Percentiles rank a stretch among this genome's conserved stretches.
These are phyloP conservation scores for Ophiostoma australiae DNA, from an alignment of 2,329 filamentous ascomycete species.

Conservation along the genomic window DNA sequence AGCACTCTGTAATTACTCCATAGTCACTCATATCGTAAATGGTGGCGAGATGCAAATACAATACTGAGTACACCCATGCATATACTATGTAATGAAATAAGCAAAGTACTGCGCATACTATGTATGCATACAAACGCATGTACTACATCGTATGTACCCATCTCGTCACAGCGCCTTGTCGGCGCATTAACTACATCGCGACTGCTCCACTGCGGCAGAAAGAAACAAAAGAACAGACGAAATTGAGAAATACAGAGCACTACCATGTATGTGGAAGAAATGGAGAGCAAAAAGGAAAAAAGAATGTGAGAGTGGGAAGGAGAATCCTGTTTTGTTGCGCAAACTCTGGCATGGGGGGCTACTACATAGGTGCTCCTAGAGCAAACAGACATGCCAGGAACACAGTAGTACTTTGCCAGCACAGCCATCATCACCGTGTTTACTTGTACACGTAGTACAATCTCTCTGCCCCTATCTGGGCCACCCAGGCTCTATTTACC, in stretches of 20 bases:
- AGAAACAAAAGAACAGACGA: constrained; percentile 10
- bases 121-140: background rate
- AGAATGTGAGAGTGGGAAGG: background rate
- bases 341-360: constrained; percentile 9
- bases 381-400: background rate
- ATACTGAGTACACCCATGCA: background rate
- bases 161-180: constrained; percentile 11
- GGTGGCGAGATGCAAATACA: background rate
- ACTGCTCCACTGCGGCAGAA: constrained; percentile 11
- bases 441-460: constrained; percentile 4
- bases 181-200: constrained; percentile 4
- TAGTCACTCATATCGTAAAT: background rate
- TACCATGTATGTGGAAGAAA: background rate
- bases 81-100: background rate
- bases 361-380: background rate
- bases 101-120: constrained; percentile 7
- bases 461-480: background rate
- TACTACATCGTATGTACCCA: background rate
- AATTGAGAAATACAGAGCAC: constrained; percentile 9
- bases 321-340: constrained; percentile 3
- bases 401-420: background rate
- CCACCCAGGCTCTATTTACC: background rate
- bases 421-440: background rate
- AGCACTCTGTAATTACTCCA: no score
- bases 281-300: background rate